A percentile compares a stretch with the other conserved stretches of the same genome.
phyloP scores from a whole-genome alignment of 345 rosid genomes.

The Microcos paniculata region DNA sequence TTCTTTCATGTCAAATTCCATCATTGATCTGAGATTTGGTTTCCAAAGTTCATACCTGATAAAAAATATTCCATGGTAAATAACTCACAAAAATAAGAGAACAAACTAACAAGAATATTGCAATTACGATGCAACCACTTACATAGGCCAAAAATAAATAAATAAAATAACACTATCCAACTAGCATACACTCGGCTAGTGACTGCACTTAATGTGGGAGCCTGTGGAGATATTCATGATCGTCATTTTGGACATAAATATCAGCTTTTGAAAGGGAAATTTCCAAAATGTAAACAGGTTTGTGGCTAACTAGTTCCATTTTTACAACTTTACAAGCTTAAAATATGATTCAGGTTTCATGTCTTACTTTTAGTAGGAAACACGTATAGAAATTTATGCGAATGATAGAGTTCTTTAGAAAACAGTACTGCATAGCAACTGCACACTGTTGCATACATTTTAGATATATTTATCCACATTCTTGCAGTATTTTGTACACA shows the following conservation, averaged over 20 bases:
- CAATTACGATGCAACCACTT: background rate
- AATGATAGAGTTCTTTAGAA: background rate
- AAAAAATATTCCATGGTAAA: constrained; percentile 16
- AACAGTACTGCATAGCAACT: background rate
- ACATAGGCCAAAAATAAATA: background rate
- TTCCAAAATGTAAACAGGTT: background rate
- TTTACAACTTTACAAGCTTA: background rate
- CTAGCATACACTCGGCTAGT: background rate
- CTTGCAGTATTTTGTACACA: background rate
- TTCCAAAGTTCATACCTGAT: constrained; percentile 94
- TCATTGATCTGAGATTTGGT: constrained; percentile 92
- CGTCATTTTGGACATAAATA: background rate
- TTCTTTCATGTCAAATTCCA: constrained; percentile 95
- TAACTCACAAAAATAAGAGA: constrained; percentile 1
- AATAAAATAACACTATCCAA: background rate
- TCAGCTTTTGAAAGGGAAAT: background rate
- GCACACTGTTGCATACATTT: too few relatives aligned
- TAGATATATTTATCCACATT: background rate
- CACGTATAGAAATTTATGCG: background rate
- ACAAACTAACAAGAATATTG: background rate
- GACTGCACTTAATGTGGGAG: background rate
- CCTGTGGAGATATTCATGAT: background rate
- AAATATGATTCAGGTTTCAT: background rate
- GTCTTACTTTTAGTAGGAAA: background rate
- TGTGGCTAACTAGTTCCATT: background rate